These are phyloP conservation scores for Penicillium freii DNA, from an alignment of 2,329 filamentous ascomycete species.

Conservation along the genomic window DNA sequence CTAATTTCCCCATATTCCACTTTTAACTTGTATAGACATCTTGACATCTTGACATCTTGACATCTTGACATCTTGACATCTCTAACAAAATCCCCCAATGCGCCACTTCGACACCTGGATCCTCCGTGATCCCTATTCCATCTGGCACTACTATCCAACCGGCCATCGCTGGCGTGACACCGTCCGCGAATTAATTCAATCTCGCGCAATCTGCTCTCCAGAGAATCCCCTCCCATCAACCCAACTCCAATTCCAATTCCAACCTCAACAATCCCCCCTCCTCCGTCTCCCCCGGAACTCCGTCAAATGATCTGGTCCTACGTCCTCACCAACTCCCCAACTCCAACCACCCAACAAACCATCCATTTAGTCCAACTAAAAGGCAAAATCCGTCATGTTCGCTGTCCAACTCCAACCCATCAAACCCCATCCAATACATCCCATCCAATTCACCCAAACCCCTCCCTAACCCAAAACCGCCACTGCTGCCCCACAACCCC, in stretches of 20 bases:
- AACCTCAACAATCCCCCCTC: slow-evolving; percentile 21
- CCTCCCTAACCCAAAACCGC: slow-evolving; percentile 30
- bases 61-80: too few species aligned
- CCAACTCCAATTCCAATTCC: slow-evolving; percentile 4
- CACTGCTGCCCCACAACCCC: slow-evolving; percentile 35
- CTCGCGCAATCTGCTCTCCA: slow-evolving; percentile 37
- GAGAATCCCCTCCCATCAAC: not conserved
- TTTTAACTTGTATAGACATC: not conserved
- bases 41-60: too few species aligned
- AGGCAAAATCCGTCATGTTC: slow-evolving; percentile 37
- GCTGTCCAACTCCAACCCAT: slow-evolving; percentile 18
- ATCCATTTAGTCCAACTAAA: slow-evolving; percentile 40
- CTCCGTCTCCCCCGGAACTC: slow-evolving; percentile 37
- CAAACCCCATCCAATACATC: not conserved
- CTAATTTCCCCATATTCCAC: slow-evolving; percentile 11
- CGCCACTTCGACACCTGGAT: slow-evolving; percentile 42
- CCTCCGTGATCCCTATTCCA: slow-evolving; percentile 40
- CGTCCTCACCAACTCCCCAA: slow-evolving; percentile 31
- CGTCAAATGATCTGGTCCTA: slow-evolving; percentile 40
- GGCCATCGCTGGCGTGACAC: slow-evolving; percentile 38
- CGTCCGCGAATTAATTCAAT: slow-evolving; percentile 36
- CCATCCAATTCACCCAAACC: slow-evolving; percentile 1
- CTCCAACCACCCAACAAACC: slow-evolving; percentile 13
- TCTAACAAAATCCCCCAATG: not conserved
- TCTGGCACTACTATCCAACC: slow-evolving; percentile 40